Evolutionary conservation across 352 stramenopile genomes (phyloP), one percentile per base, ranked within the genome.

Genomic region (Phytophthora tentaculata): DNA sequence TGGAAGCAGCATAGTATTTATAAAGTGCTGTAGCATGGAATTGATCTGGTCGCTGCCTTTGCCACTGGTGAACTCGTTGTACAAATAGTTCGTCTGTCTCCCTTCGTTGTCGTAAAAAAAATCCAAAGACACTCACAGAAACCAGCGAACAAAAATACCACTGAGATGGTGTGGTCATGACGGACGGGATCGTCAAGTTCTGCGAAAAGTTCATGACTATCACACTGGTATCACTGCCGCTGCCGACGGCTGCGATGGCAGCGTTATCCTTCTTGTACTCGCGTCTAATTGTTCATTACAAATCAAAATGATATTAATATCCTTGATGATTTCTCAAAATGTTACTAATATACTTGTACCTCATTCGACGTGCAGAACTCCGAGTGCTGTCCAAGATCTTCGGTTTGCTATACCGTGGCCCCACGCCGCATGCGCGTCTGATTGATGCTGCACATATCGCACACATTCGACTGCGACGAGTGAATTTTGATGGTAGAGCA

Each of bases 111-210:
- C 63, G 41, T 63, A 47, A 20, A 47, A 53, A 9, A 66, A 60
- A 3, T 63, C n/a, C 58, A 28, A 76, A 72, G 1, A 1, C 14
- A 32, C 43, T 76, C 16, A 71, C 59, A 8, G 44, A 17, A 12
- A 57, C 22, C 1, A 74, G 39, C 3, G 57, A 69, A 3, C 64
- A 20, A 19, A 74, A 69, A 23, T 74, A 77, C 64, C 56, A 71
- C 16, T 71, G 56, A 0, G 44, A 73, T 5, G 59, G 54, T 0
- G 63, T 76, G 2, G 1, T 49, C 0, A 37, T n/a, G 4, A 66
- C 41, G 10, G 22, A 51, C 5, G 62, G 64, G 10, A 76, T 12
- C 0, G 63, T 64, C 20, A 66, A 14, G 32, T 72, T 76, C 16
- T 76, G 63, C 3, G 47, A 64, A 35, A 2, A 67, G 13, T 43